Evolutionary conservation across 495 filamentous ascomycete genomes (phyloP).

Genomic region (Tuber microsphaerosporum): DNA sequence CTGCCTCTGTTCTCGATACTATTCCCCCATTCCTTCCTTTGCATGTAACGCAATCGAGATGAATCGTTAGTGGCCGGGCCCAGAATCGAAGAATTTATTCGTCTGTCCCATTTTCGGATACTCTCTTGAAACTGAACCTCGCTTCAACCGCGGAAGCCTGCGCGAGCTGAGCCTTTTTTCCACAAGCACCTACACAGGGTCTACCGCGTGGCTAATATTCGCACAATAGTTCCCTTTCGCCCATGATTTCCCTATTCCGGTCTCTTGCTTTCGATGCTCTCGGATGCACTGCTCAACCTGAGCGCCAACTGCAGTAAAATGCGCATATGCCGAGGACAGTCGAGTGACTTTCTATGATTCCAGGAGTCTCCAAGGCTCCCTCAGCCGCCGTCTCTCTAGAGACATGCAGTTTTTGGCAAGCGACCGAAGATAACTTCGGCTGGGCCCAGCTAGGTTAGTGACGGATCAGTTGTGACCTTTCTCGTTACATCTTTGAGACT

Average conservation of each 20-base stretch:
- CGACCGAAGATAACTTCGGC: background rate
- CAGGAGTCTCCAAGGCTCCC: background rate
- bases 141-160: background rate
- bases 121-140: background rate
- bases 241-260: background rate
- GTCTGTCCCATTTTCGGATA: background rate
- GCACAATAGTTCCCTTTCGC: background rate
- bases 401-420: conserved; percentile 2
- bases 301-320: background rate
- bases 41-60: conserved; percentile 1
- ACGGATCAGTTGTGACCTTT: background rate
- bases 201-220: background rate
- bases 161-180: background rate
- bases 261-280: background rate
- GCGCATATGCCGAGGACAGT: background rate
- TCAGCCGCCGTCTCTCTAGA: background rate
- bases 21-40: background rate
- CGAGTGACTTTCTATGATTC: background rate
- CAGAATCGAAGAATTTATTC: background rate
- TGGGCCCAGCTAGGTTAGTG: background rate
- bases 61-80: background rate
- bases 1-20: background rate
- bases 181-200: background rate
- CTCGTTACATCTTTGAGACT: background rate
- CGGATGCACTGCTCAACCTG: background rate